These are phyloP conservation scores for Phaeoacremonium minimum DNA, from an alignment of 2,329 filamentous ascomycete genomes.

Conservation along the genomic window DNA sequence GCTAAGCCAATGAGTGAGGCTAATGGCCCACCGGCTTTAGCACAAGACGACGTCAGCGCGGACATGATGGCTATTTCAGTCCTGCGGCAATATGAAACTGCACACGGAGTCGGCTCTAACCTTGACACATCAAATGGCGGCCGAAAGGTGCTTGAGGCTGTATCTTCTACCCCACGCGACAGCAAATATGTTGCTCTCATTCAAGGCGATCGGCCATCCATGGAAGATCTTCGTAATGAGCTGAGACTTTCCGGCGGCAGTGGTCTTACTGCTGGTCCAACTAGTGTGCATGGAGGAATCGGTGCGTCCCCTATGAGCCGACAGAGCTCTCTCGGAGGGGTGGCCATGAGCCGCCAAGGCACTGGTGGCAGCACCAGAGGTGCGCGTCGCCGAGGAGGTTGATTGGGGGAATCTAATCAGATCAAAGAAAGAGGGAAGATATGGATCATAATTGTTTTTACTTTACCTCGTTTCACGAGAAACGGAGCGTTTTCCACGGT, in stretches of 20 bases:
- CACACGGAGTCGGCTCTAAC: conserved; percentile 49
- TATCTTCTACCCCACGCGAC: conserved; percentile 41
- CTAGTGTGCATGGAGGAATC: too few species aligned
- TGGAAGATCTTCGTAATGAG: conserved; percentile 44
- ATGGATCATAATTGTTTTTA: too few species aligned
- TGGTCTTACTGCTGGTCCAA: conserved; percentile 17
- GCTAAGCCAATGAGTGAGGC: conserved; percentile 51
- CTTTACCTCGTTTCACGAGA: too few species aligned
- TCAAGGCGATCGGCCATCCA: conserved; percentile 37
- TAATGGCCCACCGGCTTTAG: conserved; percentile 49
- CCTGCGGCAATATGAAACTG: conserved; percentile 51
- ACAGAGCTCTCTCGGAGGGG: conserved; percentile 50
- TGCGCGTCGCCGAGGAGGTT: conserved; percentile 28
- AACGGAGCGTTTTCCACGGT: too few species aligned
- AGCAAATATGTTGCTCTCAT: conserved; percentile 45
- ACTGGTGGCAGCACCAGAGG: conserved; percentile 46
- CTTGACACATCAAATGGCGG: conserved; percentile 50
- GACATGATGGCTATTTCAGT: conserved; percentile 56
- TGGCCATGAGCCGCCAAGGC: conserved; percentile 52
- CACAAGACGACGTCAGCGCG: conserved; percentile 46
- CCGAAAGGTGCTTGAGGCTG: conserved; percentile 51
- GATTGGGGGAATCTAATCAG: too few species aligned
- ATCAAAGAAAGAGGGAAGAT: background rate
- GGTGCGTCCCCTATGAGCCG: conserved; percentile 48
- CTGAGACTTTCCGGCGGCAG: conserved; percentile 39